A percentile compares a stretch with the other conserved stretches of the same genome.
Evolutionary conservation across 192 early-diverging fungal genomes (phyloP).

Genomic region (Backusella circina): DNA sequence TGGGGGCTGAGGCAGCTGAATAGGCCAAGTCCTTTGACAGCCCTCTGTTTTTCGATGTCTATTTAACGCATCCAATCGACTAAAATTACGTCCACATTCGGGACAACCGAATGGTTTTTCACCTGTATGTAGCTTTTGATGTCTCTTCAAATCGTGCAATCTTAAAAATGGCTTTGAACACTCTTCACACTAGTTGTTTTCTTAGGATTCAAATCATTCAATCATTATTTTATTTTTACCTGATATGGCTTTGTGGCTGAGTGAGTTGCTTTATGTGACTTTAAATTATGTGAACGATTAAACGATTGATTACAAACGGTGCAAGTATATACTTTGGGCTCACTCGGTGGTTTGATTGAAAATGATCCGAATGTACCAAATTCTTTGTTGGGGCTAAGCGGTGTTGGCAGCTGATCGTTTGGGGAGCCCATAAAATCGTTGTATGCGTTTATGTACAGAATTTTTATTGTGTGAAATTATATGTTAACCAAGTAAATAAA

Average conservation of each 20-base stretch:
- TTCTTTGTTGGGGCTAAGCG: neutral
- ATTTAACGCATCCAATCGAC: conserved; percentile 52
- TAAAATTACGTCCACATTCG: conserved; percentile 42
- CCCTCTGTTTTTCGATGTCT: conserved; percentile 50
- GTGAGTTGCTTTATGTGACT: conserved; percentile 31
- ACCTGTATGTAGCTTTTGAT: conserved; percentile 52
- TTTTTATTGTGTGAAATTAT: neutral
- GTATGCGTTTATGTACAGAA: neutral
- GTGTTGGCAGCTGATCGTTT: neutral
- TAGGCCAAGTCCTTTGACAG: neutral
- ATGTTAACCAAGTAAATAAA: neutral
- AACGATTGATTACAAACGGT: conserved; percentile 18
- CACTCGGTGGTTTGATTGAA: neutral
- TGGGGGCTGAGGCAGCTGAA: conserved; percentile 2
- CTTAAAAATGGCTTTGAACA: conserved; percentile 49
- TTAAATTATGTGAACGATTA: conserved; percentile 28
- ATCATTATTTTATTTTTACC: conserved; percentile 2
- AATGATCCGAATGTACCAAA: neutral
- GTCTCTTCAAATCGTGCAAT: conserved; percentile 52
- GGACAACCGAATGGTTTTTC: conserved; percentile 50
- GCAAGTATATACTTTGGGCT: conserved; percentile 9
- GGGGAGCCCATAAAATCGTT: neutral
- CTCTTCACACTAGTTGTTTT: conserved; percentile 24
- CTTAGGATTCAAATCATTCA: neutral
- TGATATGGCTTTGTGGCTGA: conserved; percentile 24